A percentile compares a stretch with the other conserved stretches of the same genome.
Evolutionary conservation across 176 grass and related monocot species (phyloP).

Genomic region (Sorghum bicolor): DNA sequence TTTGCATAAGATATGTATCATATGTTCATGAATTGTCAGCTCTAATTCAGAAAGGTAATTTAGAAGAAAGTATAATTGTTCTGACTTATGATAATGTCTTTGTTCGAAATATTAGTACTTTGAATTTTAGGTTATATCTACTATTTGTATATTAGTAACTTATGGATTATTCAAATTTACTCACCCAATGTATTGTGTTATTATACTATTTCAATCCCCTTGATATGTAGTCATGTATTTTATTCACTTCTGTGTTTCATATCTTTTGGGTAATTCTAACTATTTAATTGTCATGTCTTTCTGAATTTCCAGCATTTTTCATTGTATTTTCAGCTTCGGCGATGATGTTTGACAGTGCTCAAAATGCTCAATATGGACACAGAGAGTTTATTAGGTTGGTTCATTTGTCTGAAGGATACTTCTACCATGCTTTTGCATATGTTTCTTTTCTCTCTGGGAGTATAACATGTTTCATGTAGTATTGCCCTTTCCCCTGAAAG

Average conservation of each 20-base stretch:
- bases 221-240: not conserved
- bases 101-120: not conserved
- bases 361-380: constrained; percentile 46
- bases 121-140: not conserved
- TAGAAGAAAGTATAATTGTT: not conserved
- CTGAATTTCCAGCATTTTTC: not conserved
- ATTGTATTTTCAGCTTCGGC: not conserved
- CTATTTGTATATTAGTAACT: not conserved
- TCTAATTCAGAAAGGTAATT: not conserved
- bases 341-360: constrained; percentile 58
- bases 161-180: not conserved
- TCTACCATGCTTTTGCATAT: constrained; percentile 1
- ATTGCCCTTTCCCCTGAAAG: not conserved
- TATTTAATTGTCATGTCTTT: not conserved
- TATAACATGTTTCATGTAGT: not conserved
- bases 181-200: not conserved
- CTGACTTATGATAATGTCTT: not conserved
- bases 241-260: not conserved
- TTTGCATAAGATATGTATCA: not conserved
- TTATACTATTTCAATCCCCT: not conserved
- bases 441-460: not conserved
- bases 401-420: not conserved
- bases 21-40: not conserved
- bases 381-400: constrained; percentile 65
- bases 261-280: not conserved